These are phyloP conservation scores for Cenchrus americanus DNA, from an alignment of 176 grass and related monocot species.

Conservation along the genomic window DNA sequence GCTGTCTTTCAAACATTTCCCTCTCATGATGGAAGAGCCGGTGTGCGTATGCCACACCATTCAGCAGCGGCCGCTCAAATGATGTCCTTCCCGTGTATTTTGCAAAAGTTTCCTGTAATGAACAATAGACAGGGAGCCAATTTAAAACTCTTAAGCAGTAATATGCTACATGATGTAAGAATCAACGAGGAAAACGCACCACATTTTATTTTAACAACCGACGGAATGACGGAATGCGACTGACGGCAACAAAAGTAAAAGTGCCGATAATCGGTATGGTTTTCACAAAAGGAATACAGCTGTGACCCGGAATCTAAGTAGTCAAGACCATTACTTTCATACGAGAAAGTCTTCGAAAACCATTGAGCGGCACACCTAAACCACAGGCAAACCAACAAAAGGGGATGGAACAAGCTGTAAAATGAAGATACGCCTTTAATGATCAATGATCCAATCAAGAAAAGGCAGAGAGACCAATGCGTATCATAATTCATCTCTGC, in stretches of 20 bases:
- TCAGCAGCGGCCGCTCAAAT: slow-evolving; percentile 84
- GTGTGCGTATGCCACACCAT: slow-evolving; percentile 89
- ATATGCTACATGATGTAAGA: not conserved
- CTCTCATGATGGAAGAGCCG: slow-evolving; percentile 72
- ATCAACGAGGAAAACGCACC: not conserved
- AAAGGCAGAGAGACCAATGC: not conserved
- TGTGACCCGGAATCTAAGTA: slow-evolving; percentile 7
- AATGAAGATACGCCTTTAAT: slow-evolving; percentile 1
- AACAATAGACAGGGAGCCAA: slow-evolving; percentile 4
- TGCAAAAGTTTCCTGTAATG: slow-evolving; percentile 78
- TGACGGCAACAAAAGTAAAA: not conserved
- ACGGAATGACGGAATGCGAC: not conserved
- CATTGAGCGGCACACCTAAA: not conserved
- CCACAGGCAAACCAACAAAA: slow-evolving; percentile 19
- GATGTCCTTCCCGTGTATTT: slow-evolving; percentile 77
- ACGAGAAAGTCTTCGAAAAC: slow-evolving; percentile 16
- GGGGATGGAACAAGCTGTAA: not conserved
- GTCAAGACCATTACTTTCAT: not conserved
- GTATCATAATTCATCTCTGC: not conserved
- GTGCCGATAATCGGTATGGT: not conserved
- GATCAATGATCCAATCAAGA: not conserved
- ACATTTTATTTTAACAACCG: not conserved
- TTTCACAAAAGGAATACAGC: not conserved
- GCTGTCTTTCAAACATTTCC: slow-evolving; percentile 77
- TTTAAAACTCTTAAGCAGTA: not conserved